These are phyloP conservation scores for Herpetomonas tarakana DNA, from an alignment of 208 protist species.

Conservation along the genomic window DNA sequence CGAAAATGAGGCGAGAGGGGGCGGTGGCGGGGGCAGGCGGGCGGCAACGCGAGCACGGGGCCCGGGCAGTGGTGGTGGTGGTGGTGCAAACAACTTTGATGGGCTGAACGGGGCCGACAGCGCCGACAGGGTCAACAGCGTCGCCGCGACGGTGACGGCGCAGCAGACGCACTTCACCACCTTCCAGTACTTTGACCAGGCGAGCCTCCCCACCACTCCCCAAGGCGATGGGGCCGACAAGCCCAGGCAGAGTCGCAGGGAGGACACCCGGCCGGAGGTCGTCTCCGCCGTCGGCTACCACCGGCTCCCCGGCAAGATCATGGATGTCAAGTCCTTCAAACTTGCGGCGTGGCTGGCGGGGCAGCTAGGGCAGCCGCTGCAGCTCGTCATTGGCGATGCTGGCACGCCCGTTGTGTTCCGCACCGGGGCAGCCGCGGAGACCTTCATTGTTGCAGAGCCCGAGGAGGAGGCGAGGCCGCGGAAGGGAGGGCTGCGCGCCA, in stretches of 20 bases:
- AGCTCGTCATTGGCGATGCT: constrained; percentile 27
- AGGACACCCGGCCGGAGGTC: neutral
- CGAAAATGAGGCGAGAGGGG: neutral
- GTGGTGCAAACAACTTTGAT: neutral
- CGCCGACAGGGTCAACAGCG: neutral
- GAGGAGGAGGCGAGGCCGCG: neutral
- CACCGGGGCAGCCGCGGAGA: constrained; percentile 16
- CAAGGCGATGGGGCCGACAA: neutral
- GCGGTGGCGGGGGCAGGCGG: no score
- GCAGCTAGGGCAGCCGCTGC: constrained; percentile 46
- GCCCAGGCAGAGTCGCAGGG: neutral
- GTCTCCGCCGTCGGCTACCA: constrained; percentile 2
- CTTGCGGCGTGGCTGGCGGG: constrained; percentile 36
- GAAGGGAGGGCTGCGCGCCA: neutral
- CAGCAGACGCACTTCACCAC: neutral
- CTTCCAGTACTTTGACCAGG: neutral
- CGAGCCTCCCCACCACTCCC: no score
- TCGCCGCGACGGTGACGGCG: neutral
- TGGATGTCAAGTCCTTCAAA: constrained; percentile 65
- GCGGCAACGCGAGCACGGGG: no score
- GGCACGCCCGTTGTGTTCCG: constrained; percentile 34
- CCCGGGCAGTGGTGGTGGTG: neutral
- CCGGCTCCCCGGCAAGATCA: constrained; percentile 43
- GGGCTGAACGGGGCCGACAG: neutral
- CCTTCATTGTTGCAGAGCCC: constrained; percentile 12